phyloP scores from a whole-genome alignment of 2,329 filamentous ascomycete genomes.

The Microcyclospora pomicola region DNA sequence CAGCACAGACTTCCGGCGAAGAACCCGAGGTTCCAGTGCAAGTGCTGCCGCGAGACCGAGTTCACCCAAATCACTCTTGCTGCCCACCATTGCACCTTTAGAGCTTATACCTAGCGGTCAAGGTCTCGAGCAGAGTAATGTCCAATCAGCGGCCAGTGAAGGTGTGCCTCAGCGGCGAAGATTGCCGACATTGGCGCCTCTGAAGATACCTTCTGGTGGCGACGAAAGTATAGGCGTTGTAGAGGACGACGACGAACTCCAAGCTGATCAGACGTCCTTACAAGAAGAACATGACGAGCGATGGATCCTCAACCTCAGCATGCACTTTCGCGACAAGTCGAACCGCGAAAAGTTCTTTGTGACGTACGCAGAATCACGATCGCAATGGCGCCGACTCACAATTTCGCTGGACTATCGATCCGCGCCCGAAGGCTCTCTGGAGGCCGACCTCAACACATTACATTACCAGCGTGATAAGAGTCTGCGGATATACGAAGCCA shows the following conservation, averaged over 20 bases:
- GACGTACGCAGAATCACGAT: slow-evolving; percentile 72
- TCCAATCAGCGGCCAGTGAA: slow-evolving; percentile 2
- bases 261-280: slow-evolving; percentile 46
- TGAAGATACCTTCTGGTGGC: slow-evolving; percentile 9
- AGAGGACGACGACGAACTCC: slow-evolving; percentile 21
- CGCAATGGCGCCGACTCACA: slow-evolving; percentile 74
- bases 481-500: slow-evolving; percentile 82
- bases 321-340: slow-evolving; percentile 92
- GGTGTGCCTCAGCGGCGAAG: too few species aligned
- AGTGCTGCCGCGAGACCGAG: slow-evolving; percentile 26
- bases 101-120: slow-evolving; percentile 10
- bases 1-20: slow-evolving; percentile 42
- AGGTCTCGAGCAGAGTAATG: slow-evolving; percentile 1
- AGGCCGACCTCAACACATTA: slow-evolving; percentile 64
- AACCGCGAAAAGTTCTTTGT: slow-evolving; percentile 96
- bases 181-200: slow-evolving; percentile 8
- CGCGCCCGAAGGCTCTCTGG: slow-evolving; percentile 66
- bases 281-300: slow-evolving; percentile 63
- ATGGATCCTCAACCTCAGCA: slow-evolving; percentile 96
- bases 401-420: slow-evolving; percentile 86
- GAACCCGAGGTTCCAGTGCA: slow-evolving; percentile 25
- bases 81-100: slow-evolving; percentile 27
- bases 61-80: slow-evolving; percentile 25
- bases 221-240: slow-evolving; percentile 12
- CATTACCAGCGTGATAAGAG: slow-evolving; percentile 86